These are phyloP conservation scores for Galerina sulciceps DNA, from an alignment of 768 basidiomycete genomes.

Conservation along the genomic window DNA sequence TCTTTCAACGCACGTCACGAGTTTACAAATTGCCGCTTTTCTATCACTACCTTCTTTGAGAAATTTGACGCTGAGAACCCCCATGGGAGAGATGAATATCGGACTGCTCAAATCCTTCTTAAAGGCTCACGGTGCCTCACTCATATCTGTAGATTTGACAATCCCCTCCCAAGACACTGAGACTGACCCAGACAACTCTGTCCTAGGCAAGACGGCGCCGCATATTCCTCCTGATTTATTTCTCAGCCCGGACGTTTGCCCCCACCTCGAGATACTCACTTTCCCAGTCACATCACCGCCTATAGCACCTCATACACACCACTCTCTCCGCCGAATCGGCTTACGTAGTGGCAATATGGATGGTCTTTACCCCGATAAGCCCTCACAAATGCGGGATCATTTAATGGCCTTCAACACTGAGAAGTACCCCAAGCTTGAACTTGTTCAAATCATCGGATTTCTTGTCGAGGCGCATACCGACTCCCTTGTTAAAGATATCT, in stretches of 20 bases:
- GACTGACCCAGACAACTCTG: conserved; percentile 31
- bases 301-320: conserved; percentile 31
- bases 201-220: conserved; percentile 25
- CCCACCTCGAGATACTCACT: conserved; percentile 47
- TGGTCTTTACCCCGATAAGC: conserved; percentile 47
- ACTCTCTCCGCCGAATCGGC: conserved; percentile 49
- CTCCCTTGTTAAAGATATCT: conserved; percentile 47
- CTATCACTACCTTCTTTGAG: conserved; percentile 47
- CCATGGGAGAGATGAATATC: conserved; percentile 17
- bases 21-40: conserved; percentile 39
- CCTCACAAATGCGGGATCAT: conserved; percentile 39
- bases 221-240: conserved; percentile 47
- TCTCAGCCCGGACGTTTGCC: conserved; percentile 44
- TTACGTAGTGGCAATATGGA: conserved; percentile 47
- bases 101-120: conserved; percentile 41
- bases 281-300: conserved; percentile 42
- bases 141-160: conserved; percentile 45
- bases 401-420: conserved; percentile 44
- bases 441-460: conserved; percentile 51
- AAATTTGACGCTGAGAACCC: conserved; percentile 44
- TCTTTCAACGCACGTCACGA: conserved; percentile 40
- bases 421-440: conserved; percentile 49
- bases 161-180: conserved; percentile 39
- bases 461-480: conserved; percentile 50
- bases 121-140: conserved; percentile 40